phyloP scores from a whole-genome alignment of 108 stramenopile genomes.

The Fragilariopsis cylindrus region DNA sequence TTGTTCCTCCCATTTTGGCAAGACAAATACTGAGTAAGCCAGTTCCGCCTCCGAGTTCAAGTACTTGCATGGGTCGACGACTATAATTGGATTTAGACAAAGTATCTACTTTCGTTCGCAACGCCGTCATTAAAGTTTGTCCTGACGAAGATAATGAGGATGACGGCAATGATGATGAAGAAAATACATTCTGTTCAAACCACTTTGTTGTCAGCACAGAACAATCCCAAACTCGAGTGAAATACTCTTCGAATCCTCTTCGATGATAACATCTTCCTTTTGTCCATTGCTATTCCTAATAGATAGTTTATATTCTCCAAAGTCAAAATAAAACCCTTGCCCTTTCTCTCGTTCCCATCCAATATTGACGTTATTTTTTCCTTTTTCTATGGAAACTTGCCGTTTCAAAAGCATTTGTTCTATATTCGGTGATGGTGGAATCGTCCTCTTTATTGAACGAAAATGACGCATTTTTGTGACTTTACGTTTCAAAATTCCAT shows the following conservation, averaged over 20 bases:
- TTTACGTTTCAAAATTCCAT: too few relatives aligned
- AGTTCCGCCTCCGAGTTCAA: slow-evolving; percentile 31
- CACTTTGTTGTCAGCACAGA: slow-evolving; percentile 25
- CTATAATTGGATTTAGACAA: not conserved
- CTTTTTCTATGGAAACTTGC: not conserved
- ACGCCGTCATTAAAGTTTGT: not conserved
- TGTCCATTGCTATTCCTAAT: slow-evolving; percentile 6
- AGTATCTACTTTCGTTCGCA: not conserved
- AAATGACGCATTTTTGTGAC: too few relatives aligned
- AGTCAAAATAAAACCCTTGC: not conserved
- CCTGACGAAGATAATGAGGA: not conserved
- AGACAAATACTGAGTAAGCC: slow-evolving; percentile 27
- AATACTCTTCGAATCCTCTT: slow-evolving; percentile 23
- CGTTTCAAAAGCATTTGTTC: not conserved
- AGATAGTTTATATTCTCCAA: slow-evolving; percentile 16
- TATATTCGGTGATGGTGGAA: not conserved
- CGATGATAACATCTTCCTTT: slow-evolving; percentile 16
- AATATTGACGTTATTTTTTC: not conserved
- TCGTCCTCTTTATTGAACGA: not conserved
- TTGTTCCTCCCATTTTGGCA: slow-evolving; percentile 30
- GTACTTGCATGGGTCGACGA: slow-evolving; percentile 7
- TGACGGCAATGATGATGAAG: not conserved
- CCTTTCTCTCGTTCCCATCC: slow-evolving; percentile 28
- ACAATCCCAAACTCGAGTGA: slow-evolving; percentile 38
- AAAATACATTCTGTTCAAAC: slow-evolving; percentile 11